Evolutionary conservation across 441 rosid genomes (phyloP).

Genomic region (Pelargonium cotyledonis): DNA sequence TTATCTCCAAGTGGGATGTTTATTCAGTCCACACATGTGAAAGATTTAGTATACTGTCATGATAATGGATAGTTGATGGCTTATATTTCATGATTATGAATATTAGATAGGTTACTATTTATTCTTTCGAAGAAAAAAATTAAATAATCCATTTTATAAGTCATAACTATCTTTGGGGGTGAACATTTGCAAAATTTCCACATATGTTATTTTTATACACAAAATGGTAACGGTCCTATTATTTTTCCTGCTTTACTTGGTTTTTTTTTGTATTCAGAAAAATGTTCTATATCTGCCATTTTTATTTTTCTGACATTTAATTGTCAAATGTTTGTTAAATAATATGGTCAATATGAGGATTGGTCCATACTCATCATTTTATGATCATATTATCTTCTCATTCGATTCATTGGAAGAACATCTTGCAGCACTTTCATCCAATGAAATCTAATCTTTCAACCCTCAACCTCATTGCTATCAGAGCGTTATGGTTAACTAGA

Average conservation of each 20-base stretch:
- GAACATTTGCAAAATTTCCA: neutral
- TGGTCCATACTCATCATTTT: slow-evolving; percentile 1
- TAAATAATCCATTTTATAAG: neutral
- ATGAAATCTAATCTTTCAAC: neutral
- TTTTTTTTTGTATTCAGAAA: neutral
- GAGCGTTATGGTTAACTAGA: neutral
- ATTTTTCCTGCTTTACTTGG: neutral
- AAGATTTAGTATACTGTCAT: neutral
- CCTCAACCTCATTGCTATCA: neutral
- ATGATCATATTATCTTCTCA: neutral
- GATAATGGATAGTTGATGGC: no score
- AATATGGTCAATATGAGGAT: neutral
- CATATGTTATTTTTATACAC: neutral
- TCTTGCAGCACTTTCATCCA: neutral
- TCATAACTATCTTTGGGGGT: neutral
- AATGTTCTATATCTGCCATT: neutral
- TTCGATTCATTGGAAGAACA: neutral
- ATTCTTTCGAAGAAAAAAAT: neutral
- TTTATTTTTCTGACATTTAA: neutral
- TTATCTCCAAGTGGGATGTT: neutral
- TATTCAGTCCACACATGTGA: neutral
- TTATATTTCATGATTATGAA: neutral
- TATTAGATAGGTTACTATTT: neutral
- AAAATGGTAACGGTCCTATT: neutral
- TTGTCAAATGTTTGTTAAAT: neutral